phyloP scores from a whole-genome alignment of 192 early-diverging fungal genomes.

The Backusella westeae region DNA sequence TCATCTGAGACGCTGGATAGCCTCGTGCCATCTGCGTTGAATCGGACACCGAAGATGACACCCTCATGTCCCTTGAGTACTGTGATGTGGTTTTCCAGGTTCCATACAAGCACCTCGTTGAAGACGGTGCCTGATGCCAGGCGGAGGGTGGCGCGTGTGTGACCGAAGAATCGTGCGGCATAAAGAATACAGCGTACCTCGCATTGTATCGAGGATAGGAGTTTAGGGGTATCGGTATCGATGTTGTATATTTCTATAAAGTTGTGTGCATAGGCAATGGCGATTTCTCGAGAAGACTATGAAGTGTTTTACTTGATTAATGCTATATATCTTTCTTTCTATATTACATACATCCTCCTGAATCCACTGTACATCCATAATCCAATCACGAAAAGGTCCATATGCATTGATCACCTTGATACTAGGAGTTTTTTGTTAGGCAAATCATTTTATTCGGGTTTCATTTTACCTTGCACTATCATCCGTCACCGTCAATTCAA shows the following conservation, averaged over 20 bases:
- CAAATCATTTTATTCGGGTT: too few species aligned
- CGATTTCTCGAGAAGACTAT: conserved; percentile 31
- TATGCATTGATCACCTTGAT: conserved; percentile 30
- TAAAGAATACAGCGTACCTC: conserved; percentile 71
- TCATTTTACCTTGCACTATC: neutral
- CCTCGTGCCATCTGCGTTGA: conserved; percentile 54
- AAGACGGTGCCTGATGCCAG: conserved; percentile 83
- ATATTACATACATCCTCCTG: conserved; percentile 15
- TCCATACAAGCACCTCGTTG: conserved; percentile 77
- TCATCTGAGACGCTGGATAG: conserved; percentile 81
- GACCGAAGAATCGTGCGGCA: conserved; percentile 70
- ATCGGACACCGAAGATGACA: conserved; percentile 74
- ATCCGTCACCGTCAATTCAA: neutral
- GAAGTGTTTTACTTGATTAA: too few species aligned
- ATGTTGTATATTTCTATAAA: conserved; percentile 62
- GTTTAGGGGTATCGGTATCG: conserved; percentile 9
- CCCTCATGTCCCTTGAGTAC: conserved; percentile 63
- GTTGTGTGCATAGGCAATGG: conserved; percentile 77
- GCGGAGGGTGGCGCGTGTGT: conserved; percentile 41
- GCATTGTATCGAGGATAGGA: conserved; percentile 52
- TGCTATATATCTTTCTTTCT: too few species aligned
- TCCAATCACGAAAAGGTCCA: conserved; percentile 67
- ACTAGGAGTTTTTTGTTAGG: neutral
- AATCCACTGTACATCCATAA: conserved; percentile 74
- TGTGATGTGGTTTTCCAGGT: conserved; percentile 37